Conservation (phyloP, 2,329 filamentous ascomycete genomes). For the Dryadomyces quercus-mongolicae region DNA sequence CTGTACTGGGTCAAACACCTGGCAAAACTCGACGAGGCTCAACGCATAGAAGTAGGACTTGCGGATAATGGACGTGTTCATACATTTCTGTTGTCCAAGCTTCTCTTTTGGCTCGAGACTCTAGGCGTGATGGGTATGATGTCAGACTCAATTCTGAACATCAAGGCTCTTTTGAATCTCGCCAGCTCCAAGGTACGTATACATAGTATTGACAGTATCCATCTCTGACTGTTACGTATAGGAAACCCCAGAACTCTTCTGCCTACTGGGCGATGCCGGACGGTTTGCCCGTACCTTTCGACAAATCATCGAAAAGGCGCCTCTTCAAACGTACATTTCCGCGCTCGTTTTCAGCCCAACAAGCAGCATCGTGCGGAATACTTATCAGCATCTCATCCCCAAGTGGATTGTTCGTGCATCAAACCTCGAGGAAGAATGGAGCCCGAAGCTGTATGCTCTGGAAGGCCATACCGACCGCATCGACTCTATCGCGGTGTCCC, state of each 20-base stretch:
- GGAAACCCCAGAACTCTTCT: background rate
- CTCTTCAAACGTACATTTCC: background rate
- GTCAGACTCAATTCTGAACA: background rate
- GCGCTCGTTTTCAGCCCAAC: background rate
- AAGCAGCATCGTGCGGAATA: background rate
- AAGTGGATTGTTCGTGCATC: background rate
- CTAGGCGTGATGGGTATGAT: background rate
- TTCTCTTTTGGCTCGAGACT: conserved; percentile 1
- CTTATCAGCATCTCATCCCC: background rate
- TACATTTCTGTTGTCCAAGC: background rate
- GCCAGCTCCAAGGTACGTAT: background rate
- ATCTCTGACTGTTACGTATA: too few species aligned
- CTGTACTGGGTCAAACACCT: background rate
- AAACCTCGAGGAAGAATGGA: background rate
- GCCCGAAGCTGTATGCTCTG: too few species aligned
- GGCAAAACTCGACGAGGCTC: background rate
- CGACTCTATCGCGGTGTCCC: background rate
- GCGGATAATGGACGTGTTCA: background rate
- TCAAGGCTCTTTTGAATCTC: background rate
- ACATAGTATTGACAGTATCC: background rate
- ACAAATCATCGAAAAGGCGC: background rate
- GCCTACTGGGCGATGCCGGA: background rate
- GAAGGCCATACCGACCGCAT: background rate
- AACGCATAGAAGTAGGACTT: background rate
- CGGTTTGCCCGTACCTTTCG: background rate